phyloP scores from a whole-genome alignment of 176 grass and related monocot genomes.

The Bolboschoenus planiculmis region DNA sequence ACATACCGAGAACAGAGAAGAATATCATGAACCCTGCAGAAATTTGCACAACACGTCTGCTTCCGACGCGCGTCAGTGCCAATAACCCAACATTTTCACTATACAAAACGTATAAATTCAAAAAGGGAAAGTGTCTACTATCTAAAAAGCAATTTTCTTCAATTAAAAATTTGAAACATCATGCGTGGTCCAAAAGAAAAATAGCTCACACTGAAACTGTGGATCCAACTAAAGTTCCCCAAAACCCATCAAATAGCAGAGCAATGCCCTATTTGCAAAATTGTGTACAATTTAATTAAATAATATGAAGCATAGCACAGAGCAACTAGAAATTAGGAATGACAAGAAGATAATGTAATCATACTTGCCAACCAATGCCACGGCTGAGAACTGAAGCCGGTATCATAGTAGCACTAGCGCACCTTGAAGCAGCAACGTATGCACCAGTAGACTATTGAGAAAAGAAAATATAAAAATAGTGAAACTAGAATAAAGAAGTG shows the following conservation, averaged over 20 bases:
- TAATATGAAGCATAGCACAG: neutral
- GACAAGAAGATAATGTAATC: neutral
- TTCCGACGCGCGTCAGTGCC: conserved; percentile 68
- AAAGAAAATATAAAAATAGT: neutral
- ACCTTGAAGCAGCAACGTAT: conserved; percentile 74
- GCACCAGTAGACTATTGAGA: conserved; percentile 68
- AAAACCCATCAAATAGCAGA: conserved; percentile 70
- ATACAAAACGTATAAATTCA: conserved; percentile 15
- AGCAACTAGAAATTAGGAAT: neutral
- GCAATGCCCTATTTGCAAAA: conserved; percentile 50
- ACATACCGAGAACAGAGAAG: conserved; percentile 83
- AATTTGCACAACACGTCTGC: conserved; percentile 83
- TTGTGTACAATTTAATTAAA: conserved; percentile 4
- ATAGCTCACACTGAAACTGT: conserved; percentile 60
- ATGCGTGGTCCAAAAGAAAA: neutral
- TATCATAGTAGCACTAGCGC: conserved; percentile 76
- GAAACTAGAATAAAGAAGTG: neutral
- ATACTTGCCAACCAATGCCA: conserved; percentile 91
- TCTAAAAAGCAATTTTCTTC: neutral
- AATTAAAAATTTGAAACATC: neutral
- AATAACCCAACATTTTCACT: conserved; percentile 91
- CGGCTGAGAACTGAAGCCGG: conserved; percentile 79
- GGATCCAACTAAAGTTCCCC: conserved; percentile 73
- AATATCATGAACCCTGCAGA: conserved; percentile 99
- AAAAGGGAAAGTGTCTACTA: neutral